Conservation (phyloP, 2,329 filamentous ascomycete species). For the Ceratocystis lukuohia region DNA sequence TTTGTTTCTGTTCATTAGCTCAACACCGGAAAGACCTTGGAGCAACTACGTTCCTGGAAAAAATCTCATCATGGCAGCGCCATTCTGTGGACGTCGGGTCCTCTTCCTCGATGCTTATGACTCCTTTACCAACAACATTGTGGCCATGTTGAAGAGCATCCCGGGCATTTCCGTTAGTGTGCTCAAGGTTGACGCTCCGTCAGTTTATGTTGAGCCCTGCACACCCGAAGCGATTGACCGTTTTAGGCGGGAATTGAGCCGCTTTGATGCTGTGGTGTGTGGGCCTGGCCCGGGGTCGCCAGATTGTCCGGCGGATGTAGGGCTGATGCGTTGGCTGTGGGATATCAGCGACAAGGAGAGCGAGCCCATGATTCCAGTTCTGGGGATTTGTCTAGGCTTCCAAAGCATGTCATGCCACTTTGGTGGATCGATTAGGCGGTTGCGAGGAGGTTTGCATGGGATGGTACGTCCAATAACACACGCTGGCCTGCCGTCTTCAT, state of each 20-base stretch:
- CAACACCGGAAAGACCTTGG: not conserved
- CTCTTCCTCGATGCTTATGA: conserved; percentile 94
- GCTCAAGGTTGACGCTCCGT: conserved; percentile 55
- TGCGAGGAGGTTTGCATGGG: conserved; percentile 67
- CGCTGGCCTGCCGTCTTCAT: conserved; percentile 9
- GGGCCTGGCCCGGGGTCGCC: conserved; percentile 85
- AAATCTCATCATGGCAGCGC: conserved; percentile 22
- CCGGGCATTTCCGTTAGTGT: conserved; percentile 51
- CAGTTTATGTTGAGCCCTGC: conserved; percentile 31
- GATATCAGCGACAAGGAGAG: conserved; percentile 28
- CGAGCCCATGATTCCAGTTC: conserved; percentile 52
- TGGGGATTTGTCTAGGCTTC: conserved; percentile 83
- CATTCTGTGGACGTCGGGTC: conserved; percentile 35
- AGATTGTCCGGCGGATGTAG: conserved; percentile 57
- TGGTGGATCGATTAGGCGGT: conserved; percentile 50
- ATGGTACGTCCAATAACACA: conserved; percentile 60
- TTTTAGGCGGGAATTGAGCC: conserved; percentile 30
- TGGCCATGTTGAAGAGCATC: conserved; percentile 60
- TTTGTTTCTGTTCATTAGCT: not conserved
- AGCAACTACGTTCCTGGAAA: not conserved
- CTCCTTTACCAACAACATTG: conserved; percentile 92
- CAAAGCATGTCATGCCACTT: conserved; percentile 63
- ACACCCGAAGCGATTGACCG: conserved; percentile 30
- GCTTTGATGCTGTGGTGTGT: conserved; percentile 74
- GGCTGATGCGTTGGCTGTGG: conserved; percentile 70